These are phyloP conservation scores for Trametes cinnabarina DNA, from an alignment of 768 basidiomycete species.

Conservation along the genomic window DNA sequence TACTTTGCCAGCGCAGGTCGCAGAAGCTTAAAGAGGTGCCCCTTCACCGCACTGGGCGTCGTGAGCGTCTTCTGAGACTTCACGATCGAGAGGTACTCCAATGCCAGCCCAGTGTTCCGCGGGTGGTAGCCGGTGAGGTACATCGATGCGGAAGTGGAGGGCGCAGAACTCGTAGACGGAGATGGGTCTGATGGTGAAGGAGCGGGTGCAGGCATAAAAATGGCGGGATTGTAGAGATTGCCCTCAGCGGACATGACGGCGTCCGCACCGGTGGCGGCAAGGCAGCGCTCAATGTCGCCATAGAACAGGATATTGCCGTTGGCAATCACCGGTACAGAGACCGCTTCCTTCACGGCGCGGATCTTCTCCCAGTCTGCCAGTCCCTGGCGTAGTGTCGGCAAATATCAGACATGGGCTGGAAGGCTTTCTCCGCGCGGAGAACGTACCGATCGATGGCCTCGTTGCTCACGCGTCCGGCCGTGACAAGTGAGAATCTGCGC, in stretches of 20 bases:
- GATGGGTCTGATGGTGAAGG: conserved; percentile 5
- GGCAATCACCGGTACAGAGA: conserved; percentile 91
- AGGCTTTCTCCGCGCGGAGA: not conserved
- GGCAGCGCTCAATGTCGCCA: conserved; percentile 76
- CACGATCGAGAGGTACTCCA: conserved; percentile 87
- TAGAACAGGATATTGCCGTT: conserved; percentile 94
- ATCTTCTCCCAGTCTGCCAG: conserved; percentile 90
- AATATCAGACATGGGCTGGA: not conserved
- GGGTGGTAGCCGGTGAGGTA: conserved; percentile 47
- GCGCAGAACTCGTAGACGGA: conserved; percentile 1
- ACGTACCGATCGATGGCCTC: conserved; percentile 75
- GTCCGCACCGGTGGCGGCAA: conserved; percentile 83
- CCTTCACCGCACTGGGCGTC: conserved; percentile 73
- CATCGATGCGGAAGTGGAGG: conserved; percentile 27
- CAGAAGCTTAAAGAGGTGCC: conserved; percentile 91
- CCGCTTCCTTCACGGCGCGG: conserved; percentile 83
- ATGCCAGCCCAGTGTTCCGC: conserved; percentile 63
- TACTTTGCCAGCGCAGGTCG: conserved; percentile 69
- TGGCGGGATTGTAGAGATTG: conserved; percentile 86
- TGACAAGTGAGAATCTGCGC: conserved; percentile 95
- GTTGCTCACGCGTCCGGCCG: conserved; percentile 87
- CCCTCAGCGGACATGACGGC: conserved; percentile 96
- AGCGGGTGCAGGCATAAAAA: conserved; percentile 48
- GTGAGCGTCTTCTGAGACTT: conserved; percentile 67
- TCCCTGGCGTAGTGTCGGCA: conserved; percentile 46